A percentile compares a stretch with the other conserved stretches of the same genome.
phyloP scores from a whole-genome alignment of 1,284 basidiomycete genomes.

The Ceraceosorus guamensis region DNA sequence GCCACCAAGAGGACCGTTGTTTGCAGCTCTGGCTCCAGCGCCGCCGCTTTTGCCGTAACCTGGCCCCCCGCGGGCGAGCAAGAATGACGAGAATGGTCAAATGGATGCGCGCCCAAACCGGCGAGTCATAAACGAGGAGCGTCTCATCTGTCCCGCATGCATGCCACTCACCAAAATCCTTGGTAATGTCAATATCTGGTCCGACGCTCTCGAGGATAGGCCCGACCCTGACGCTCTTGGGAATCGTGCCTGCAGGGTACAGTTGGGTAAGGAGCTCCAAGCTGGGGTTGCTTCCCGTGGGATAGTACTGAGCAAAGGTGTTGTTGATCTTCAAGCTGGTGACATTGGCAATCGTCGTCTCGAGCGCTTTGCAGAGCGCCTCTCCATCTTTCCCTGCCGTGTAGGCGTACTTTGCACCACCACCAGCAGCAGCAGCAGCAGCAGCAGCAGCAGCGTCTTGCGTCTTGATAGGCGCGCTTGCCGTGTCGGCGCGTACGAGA shows the following conservation, averaged over 20 bases:
- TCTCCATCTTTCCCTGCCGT: slow-evolving; percentile 7
- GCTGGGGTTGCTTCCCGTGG: slow-evolving; percentile 12
- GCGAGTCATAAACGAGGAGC: too few species aligned
- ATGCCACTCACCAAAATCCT: slow-evolving; percentile 11
- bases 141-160: too few species aligned
- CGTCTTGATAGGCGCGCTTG: too few species aligned
- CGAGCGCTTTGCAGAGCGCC: slow-evolving; percentile 4
- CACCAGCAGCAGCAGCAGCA: too few species aligned
- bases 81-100: too few species aligned
- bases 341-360: not conserved
- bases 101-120: too few species aligned
- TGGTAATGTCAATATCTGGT: slow-evolving; percentile 16
- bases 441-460: too few species aligned
- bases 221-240: not conserved
- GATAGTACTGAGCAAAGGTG: slow-evolving; percentile 15
- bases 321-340: slow-evolving; percentile 1
- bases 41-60: not conserved
- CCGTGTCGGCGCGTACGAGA: too few species aligned
- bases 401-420: too few species aligned
- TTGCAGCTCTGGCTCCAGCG: not conserved
- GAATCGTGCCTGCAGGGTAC: slow-evolving; percentile 10
- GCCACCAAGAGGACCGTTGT: slow-evolving; percentile 14
- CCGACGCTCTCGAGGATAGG: slow-evolving; percentile 13
- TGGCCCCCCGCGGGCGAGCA: too few species aligned
- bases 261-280: slow-evolving; percentile 13